A percentile compares a stretch with the other conserved stretches of the same genome.
These are phyloP conservation scores for Pulveroboletus ravenelii DNA, from an alignment of 768 basidiomycete genomes.

Conservation along the genomic window DNA sequence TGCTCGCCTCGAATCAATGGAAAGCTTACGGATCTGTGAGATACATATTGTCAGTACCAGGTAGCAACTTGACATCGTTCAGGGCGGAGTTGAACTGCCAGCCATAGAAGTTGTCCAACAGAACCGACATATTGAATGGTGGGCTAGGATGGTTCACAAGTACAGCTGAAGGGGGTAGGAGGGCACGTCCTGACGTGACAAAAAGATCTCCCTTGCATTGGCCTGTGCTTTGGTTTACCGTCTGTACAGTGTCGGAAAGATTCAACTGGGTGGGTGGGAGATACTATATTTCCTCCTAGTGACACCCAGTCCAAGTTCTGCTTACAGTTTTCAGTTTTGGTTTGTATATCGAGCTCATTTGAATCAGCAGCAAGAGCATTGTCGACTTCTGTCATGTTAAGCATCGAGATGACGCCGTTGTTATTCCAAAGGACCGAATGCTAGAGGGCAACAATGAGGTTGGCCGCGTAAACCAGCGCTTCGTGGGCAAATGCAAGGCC, in stretches of 20 bases:
- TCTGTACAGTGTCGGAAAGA: slow-evolving; percentile 58
- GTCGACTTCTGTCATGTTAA: slow-evolving; percentile 56
- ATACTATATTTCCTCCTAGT: background rate
- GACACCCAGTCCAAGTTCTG: background rate
- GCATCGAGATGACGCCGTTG: slow-evolving; percentile 59
- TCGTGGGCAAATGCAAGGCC: slow-evolving; percentile 76
- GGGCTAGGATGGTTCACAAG: slow-evolving; percentile 54
- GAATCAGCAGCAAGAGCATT: slow-evolving; percentile 35
- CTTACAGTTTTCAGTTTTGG: slow-evolving; percentile 40
- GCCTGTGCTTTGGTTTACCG: slow-evolving; percentile 69
- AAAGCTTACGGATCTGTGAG: slow-evolving; percentile 71
- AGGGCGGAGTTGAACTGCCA: slow-evolving; percentile 73
- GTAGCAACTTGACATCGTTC: slow-evolving; percentile 75
- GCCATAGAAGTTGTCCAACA: slow-evolving; percentile 77
- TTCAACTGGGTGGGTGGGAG: slow-evolving; percentile 27
- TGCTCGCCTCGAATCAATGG: too few species aligned
- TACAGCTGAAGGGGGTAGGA: slow-evolving; percentile 55
- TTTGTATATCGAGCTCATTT: slow-evolving; percentile 44
- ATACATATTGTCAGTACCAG: slow-evolving; percentile 59
- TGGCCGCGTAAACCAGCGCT: slow-evolving; percentile 62
- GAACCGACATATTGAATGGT: slow-evolving; percentile 64
- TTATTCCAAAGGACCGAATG: slow-evolving; percentile 37
- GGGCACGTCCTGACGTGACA: slow-evolving; percentile 61
- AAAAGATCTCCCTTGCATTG: slow-evolving; percentile 57
- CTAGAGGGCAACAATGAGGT: slow-evolving; percentile 66